Evolutionary conservation across 352 stramenopile genomes (phyloP), one percentile per base, ranked within the genome.

Genomic region (Globisporangium solare): DNA sequence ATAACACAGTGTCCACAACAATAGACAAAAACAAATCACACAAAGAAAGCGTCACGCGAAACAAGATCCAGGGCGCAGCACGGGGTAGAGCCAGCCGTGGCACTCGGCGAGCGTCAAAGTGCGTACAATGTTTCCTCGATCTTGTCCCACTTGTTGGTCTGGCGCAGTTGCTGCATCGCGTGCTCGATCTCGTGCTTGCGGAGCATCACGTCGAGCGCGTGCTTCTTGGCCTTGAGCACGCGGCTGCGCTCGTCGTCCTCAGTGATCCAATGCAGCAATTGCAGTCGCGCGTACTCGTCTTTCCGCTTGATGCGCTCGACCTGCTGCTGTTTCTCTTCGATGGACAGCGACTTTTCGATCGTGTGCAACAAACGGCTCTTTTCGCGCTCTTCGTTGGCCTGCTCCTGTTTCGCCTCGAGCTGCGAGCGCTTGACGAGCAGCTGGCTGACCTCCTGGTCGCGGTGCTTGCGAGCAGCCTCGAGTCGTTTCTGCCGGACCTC

Each of bases 121-220:
- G 45, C 77, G 76, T 87, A 86, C 73, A 92, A 68, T 54, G 71
- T 83, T 24, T 89, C 79, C 54, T 90, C 77, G 61, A 91, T 74
- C 55, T 86, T 86, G 61, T 92, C 80, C 83, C 79, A 92, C 51
- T 89, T 86, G 55, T 80, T 82, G 54, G 60, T 78, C 37, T 60
- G 65, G 11, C 76, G 73, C 41, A 91, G 66, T 42, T 91, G 72
- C 51, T 89, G 79, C 27, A 93, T 74, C 4, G 75, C 79, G 49
- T 89, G 64, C 20, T 64, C 67, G 46, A 91, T 88, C 46, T 70
- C 68, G 62, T 90, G 79, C 39, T 88, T 88, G 43, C 83, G 78
- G 5, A 86, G 60, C 47, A 91, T 69, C 39, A 76, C 73, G 12
- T 89, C 78, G 18, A 83, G 71, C 24, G 70, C 73, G 24, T 80